Percentiles rank a stretch among this genome's conserved stretches.
Conservation (phyloP, 371 early-diverging fungal genomes). For the Syncephalis plumigaleata region DNA sequence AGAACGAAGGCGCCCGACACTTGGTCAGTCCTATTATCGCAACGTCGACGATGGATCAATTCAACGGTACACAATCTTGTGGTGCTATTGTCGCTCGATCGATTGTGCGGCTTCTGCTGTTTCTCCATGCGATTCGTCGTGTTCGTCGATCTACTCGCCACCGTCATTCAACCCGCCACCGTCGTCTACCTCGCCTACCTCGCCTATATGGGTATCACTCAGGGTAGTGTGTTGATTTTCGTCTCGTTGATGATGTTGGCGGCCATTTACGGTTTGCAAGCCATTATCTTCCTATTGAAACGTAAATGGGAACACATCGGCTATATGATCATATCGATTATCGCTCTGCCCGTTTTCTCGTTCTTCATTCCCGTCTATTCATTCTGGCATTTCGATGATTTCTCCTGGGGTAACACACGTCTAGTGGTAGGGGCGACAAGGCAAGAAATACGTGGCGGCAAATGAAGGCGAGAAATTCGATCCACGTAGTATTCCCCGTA, state of each 20-base stretch:
- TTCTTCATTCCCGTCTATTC: conserved; percentile 71
- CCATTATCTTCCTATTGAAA: conserved; percentile 63
- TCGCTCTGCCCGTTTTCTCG: conserved; percentile 63
- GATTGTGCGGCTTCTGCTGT: conserved; percentile 91
- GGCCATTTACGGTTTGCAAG: conserved; percentile 69
- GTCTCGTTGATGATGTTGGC: conserved; percentile 40
- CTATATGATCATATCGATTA: conserved; percentile 72
- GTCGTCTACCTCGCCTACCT: conserved; percentile 70
- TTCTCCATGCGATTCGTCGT: conserved; percentile 98
- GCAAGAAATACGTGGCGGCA: neutral
- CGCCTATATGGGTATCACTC: neutral
- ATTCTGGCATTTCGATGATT: conserved; percentile 96
- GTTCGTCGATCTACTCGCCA: conserved; percentile 80
- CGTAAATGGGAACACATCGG: conserved; percentile 80
- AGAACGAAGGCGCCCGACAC: conserved; percentile 90
- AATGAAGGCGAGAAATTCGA: neutral
- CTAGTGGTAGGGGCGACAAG: conserved; percentile 50
- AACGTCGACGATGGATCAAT: conserved; percentile 97
- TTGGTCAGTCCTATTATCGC: conserved; percentile 89
- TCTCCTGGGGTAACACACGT: conserved; percentile 96
- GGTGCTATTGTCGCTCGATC: conserved; percentile 70
- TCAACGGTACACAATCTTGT: conserved; percentile 92
- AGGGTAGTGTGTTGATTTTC: conserved; percentile 11
- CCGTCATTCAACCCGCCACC: conserved; percentile 83
- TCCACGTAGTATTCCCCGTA: neutral